Evolutionary conservation across 2,329 filamentous ascomycete genomes (phyloP).

Genomic region (Botryotinia globosa): DNA sequence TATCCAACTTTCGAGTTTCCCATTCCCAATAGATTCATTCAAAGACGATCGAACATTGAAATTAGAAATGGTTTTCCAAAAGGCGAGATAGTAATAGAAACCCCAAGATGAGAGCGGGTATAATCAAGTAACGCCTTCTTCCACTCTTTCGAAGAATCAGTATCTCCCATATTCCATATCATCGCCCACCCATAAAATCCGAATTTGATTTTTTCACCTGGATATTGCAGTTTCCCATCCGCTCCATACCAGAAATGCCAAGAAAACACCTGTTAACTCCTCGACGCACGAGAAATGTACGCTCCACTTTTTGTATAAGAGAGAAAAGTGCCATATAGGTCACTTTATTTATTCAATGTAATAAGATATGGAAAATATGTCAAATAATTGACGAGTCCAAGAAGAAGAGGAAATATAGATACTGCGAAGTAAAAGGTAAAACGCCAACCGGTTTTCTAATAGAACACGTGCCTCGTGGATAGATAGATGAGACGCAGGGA

Average conservation of each 20-base stretch:
- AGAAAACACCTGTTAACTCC: background rate
- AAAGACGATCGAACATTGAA: background rate
- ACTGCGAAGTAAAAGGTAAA: background rate
- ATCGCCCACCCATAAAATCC: constrained; percentile 2
- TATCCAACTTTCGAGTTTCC: background rate
- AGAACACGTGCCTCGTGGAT: constrained; percentile 1
- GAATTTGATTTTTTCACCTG: background rate
- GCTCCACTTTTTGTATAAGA: constrained; percentile 9
- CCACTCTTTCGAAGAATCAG: constrained; percentile 8
- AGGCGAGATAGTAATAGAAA: constrained; percentile 4
- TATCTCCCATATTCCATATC: constrained; percentile 10
- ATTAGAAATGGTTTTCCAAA: background rate
- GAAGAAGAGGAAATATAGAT: constrained; percentile 4
- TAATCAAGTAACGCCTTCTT: constrained; percentile 15
- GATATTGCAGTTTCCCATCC: constrained; percentile 1
- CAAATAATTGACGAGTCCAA: background rate
- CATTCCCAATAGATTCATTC: background rate
- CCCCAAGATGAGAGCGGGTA: constrained; percentile 13
- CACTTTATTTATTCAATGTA: background rate
- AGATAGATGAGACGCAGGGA: background rate
- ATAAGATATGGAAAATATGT: background rate
- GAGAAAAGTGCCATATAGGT: background rate
- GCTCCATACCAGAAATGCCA: constrained; percentile 14
- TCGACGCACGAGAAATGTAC: constrained; percentile 12
- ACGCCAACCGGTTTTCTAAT: constrained; percentile 12